Evolutionary conservation across 768 basidiomycete species (phyloP).

Genomic region (Myochromella boudieri): DNA sequence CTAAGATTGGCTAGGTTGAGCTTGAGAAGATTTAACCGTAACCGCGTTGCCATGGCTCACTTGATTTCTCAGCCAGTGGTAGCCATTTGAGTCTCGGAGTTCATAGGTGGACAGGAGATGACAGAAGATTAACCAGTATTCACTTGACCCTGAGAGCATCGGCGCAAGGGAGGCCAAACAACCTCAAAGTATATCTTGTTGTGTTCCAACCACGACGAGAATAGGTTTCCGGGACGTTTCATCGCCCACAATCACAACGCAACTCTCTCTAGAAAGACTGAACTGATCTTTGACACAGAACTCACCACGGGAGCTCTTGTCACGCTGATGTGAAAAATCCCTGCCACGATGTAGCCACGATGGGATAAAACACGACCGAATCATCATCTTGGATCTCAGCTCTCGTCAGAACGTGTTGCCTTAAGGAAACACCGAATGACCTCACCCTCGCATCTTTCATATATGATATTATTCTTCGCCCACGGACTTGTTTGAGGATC

Average conservation of each 20-base stretch:
- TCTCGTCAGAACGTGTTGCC: not conserved
- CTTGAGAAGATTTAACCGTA: too few species aligned
- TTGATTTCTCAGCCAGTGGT: not conserved
- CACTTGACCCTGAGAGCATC: not conserved
- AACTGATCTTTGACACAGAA: not conserved
- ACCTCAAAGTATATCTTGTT: too few species aligned
- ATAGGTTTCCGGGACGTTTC: too few species aligned
- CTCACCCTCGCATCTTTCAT: too few species aligned
- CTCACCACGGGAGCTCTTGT: constrained; percentile 6
- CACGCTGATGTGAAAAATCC: constrained; percentile 1
- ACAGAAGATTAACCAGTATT: not conserved
- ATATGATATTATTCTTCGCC: too few species aligned
- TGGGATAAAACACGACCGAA: too few species aligned
- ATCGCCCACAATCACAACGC: constrained; percentile 5
- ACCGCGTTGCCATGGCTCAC: constrained; percentile 2
- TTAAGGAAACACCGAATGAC: constrained; percentile 4
- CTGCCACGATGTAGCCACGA: too few species aligned
- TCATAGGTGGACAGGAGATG: not conserved
- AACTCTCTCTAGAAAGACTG: constrained; percentile 4
- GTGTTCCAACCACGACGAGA: too few species aligned
- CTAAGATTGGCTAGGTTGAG: too few species aligned
- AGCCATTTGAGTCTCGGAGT: not conserved
- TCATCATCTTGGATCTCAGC: too few species aligned
- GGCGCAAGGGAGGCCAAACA: constrained; percentile 2
- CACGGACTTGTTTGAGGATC: too few species aligned